Evolutionary conservation across 305 asterid genomes (phyloP), one percentile per base, ranked within the genome.

Genomic region (Solanum hybrid): DNA sequence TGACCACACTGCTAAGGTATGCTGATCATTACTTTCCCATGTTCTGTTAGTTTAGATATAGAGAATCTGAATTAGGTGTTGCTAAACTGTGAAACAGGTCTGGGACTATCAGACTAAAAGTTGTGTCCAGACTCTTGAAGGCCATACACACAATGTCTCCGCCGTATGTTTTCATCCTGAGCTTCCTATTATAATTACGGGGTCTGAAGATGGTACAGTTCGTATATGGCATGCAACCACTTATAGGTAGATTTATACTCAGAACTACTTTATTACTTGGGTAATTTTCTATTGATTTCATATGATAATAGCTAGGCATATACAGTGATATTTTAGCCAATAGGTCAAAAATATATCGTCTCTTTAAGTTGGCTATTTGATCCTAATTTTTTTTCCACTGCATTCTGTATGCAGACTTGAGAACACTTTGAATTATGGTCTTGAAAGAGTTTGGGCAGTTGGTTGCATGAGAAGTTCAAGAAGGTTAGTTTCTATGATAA

Each of bases 101-200:
- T 98, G 99, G 99, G 99, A 98, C 89, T 98, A 96, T 92, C 99
- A 98, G 93, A 98, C 99, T 66, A 98, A 95, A 94, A 95, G 99
- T 90, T 98, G 99, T 90, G 97, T 98, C 89, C 99, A 98, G 93
- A 98, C 99, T 13, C 95, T 98, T 88, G 99, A 98, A 88, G 99
- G 99, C 89, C 99, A 98, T 89, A 97, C 99, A 27, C 98, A 98
- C 94, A 98, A 98, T 92, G 98, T 97, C 35, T 96, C 99, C 75
- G 99, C 99, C 82, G 99, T 96, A 89, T 96, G 99, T 93, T 97
- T 97, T 91, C 99, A 97, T 92, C 99, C 99, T 42, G 99, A 97
- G 82, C 99, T 97, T 92, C 99, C 99, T 85, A 96, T 97, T 46
- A 96, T 97, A 89, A 94, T 97, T 88, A 97, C 99, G 69, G 99